These are phyloP conservation scores for Fraxinus velutina DNA, from an alignment of 305 asterid genomes.

Conservation along the genomic window DNA sequence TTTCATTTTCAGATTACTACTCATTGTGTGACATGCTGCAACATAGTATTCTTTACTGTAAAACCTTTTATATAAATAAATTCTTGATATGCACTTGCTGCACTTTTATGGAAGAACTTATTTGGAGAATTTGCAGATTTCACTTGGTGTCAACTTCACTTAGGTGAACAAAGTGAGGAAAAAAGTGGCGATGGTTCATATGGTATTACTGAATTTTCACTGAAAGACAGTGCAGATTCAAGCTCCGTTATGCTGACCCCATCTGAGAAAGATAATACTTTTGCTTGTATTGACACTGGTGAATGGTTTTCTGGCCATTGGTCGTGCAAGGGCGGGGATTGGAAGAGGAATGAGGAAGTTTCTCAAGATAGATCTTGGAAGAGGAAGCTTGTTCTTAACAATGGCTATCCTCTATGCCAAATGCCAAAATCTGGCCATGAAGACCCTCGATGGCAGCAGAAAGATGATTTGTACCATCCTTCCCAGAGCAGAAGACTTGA, in stretches of 20 bases:
- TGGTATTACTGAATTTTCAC: conserved; percentile 36
- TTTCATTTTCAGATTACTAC: not conserved
- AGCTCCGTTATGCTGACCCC: conserved; percentile 27
- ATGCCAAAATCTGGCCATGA: conserved; percentile 79
- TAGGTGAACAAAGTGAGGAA: conserved; percentile 41
- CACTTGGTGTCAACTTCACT: conserved; percentile 37
- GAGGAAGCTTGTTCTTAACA: conserved; percentile 79
- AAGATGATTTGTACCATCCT: conserved; percentile 70
- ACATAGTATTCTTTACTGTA: not conserved
- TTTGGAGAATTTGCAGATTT: conserved; percentile 40
- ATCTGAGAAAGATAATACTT: conserved; percentile 48
- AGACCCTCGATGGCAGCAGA: conserved; percentile 84
- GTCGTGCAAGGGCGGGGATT: conserved; percentile 95
- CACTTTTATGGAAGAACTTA: conserved; percentile 17
- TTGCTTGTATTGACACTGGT: conserved; percentile 37
- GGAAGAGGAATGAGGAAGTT: conserved; percentile 87
- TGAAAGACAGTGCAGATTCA: conserved; percentile 43
- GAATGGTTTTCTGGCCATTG: conserved; percentile 68
- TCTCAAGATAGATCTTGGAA: conserved; percentile 64
- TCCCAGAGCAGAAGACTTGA: conserved; percentile 79
- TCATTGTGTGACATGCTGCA: conserved; percentile 8
- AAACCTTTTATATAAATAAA: not conserved
- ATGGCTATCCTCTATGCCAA: conserved; percentile 86
- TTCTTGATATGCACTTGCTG: not conserved
- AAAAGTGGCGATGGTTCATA: conserved; percentile 26